Conservation (phyloP, 1,284 basidiomycete genomes). For the Thelephora terrestris region DNA sequence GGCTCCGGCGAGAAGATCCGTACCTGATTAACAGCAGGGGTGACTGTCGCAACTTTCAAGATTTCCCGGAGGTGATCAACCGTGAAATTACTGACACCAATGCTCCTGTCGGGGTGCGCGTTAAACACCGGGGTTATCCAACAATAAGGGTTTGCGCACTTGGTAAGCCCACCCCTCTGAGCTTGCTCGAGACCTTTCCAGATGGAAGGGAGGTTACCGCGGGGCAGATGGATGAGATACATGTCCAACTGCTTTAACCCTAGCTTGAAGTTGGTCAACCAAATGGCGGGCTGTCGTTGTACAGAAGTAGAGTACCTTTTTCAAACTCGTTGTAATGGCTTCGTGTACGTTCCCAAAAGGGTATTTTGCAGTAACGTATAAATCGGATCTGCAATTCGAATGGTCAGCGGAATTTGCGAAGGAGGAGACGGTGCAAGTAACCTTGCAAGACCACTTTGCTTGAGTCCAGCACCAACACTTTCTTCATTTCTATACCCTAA, state of each 20-base stretch:
- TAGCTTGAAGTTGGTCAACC: slow-evolving; percentile 29
- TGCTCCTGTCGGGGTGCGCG: slow-evolving; percentile 35
- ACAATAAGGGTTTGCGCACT: slow-evolving; percentile 25
- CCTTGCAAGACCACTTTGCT: slow-evolving; percentile 22
- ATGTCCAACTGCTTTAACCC: slow-evolving; percentile 61
- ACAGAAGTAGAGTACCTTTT: slow-evolving; percentile 32
- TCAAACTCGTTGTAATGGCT: slow-evolving; percentile 46
- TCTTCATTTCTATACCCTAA: slow-evolving; percentile 31
- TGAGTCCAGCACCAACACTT: slow-evolving; percentile 29
- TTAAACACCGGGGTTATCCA: background rate
- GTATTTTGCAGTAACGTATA: slow-evolving; percentile 43
- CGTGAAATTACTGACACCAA: slow-evolving; percentile 71
- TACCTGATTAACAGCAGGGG: slow-evolving; percentile 66
- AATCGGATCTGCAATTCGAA: slow-evolving; percentile 16
- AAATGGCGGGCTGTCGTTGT: background rate
- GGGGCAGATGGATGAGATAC: slow-evolving; percentile 57
- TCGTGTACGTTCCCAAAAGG: slow-evolving; percentile 41
- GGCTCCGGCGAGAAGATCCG: slow-evolving; percentile 4
- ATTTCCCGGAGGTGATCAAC: slow-evolving; percentile 44
- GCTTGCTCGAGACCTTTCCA: slow-evolving; percentile 57
- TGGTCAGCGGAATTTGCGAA: background rate
- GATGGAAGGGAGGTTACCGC: slow-evolving; percentile 41
- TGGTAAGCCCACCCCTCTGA: slow-evolving; percentile 45
- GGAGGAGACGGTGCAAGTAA: background rate
- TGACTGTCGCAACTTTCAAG: slow-evolving; percentile 43